A percentile compares a stretch with the other conserved stretches of the same genome.
Conservation (phyloP, 345 rosid species). For the Diplotaxis tenuifolia region DNA sequence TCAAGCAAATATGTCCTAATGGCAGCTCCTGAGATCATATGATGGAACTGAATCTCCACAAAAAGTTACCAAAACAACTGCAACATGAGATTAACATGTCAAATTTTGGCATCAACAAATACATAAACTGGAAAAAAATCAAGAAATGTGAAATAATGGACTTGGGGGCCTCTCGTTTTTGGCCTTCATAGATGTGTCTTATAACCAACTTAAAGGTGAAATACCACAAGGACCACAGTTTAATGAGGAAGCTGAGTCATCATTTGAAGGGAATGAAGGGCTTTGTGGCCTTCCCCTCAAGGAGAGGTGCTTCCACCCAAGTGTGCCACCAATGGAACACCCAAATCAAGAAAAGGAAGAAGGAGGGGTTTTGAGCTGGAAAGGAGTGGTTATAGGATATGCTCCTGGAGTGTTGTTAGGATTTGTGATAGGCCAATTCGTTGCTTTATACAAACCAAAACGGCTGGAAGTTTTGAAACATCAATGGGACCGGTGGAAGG, state of each 20-base stretch:
- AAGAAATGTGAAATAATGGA: background rate
- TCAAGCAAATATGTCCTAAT: constrained; percentile 93
- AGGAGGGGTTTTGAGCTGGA: background rate
- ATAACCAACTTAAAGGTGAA: background rate
- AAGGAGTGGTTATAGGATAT: background rate
- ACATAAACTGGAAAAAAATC: background rate
- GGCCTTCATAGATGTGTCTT: background rate
- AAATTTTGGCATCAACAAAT: constrained; percentile 4
- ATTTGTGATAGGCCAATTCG: background rate
- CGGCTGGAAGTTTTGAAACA: background rate
- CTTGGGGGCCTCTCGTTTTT: background rate
- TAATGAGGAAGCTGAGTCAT: background rate
- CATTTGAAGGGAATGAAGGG: background rate
- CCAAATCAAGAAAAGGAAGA: background rate
- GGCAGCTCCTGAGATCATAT: constrained; percentile 90
- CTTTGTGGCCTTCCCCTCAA: background rate
- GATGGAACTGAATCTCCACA: constrained; percentile 94
- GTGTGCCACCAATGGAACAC: background rate
- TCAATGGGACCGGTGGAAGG: background rate
- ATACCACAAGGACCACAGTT: background rate
- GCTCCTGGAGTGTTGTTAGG: background rate
- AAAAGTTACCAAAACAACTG: constrained; percentile 98
- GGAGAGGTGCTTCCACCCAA: background rate
- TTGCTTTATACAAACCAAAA: background rate
- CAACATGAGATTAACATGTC: constrained; percentile 29